phyloP scores from a whole-genome alignment of 2,329 filamentous ascomycete species.

The Venturia carpophila region DNA sequence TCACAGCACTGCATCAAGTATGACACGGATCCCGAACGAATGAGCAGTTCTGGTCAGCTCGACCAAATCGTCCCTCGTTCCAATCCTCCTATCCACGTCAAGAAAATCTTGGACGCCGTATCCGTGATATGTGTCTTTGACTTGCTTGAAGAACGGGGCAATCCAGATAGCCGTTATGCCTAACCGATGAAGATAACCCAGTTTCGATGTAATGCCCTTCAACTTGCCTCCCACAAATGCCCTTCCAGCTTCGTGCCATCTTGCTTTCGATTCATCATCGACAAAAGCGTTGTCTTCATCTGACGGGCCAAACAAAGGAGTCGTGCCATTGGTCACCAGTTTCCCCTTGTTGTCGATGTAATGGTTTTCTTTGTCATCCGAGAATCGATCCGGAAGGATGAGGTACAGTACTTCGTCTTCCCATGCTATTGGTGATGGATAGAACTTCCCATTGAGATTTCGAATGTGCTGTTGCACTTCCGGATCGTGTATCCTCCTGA shows the following conservation, averaged over 20 bases:
- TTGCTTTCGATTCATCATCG: neutral
- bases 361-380: slow-evolving; percentile 20
- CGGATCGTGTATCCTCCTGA: slow-evolving; percentile 4
- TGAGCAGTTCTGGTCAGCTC: slow-evolving; percentile 23
- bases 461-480: slow-evolving; percentile 10
- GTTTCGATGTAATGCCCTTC: slow-evolving; percentile 22
- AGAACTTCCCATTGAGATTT: slow-evolving; percentile 1
- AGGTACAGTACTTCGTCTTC: slow-evolving; percentile 24
- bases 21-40: slow-evolving; percentile 23
- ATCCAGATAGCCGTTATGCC: slow-evolving; percentile 25
- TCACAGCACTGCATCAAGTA: slow-evolving; percentile 21
- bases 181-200: slow-evolving; percentile 24
- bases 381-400: slow-evolving; percentile 24
- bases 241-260: slow-evolving; percentile 21
- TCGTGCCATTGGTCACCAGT: slow-evolving; percentile 9
- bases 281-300: slow-evolving; percentile 20
- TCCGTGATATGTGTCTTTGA: slow-evolving; percentile 23
- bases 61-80: slow-evolving; percentile 23
- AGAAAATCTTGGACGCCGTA: slow-evolving; percentile 24
- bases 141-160: slow-evolving; percentile 25
- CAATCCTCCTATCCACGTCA: slow-evolving; percentile 24
- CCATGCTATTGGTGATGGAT: slow-evolving; percentile 23
- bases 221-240: slow-evolving; percentile 23
- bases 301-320: slow-evolving; percentile 2
- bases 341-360: slow-evolving; percentile 11